phyloP scores from a whole-genome alignment of 768 basidiomycete genomes.

The Polyporus arcularius region DNA sequence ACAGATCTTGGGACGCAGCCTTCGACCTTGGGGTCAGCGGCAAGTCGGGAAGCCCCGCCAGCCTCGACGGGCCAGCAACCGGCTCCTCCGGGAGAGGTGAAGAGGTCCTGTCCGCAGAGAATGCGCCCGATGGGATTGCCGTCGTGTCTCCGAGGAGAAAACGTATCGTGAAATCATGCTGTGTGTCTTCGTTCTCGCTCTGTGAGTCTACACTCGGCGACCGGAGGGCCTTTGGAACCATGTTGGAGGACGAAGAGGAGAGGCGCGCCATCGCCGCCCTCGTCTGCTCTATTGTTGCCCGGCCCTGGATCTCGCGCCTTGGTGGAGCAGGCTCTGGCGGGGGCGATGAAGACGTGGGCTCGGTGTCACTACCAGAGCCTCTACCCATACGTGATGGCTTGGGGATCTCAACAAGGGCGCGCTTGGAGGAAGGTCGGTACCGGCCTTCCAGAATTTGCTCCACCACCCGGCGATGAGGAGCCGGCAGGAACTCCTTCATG shows the following conservation, averaged over 20 bases:
- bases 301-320: slow-evolving; percentile 10
- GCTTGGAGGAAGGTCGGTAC: slow-evolving; percentile 20
- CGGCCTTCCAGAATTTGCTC: slow-evolving; percentile 31
- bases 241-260: slow-evolving; percentile 22
- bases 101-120: slow-evolving; percentile 2
- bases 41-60: neutral
- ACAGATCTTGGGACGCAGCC: slow-evolving; percentile 8
- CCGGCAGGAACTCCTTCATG: slow-evolving; percentile 46
- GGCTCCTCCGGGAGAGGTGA: slow-evolving; percentile 8
- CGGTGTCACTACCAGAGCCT: neutral
- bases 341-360: neutral
- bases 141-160: slow-evolving; percentile 50
- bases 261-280: slow-evolving; percentile 20
- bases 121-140: slow-evolving; percentile 24
- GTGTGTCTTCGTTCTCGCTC: slow-evolving; percentile 40
- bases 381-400: neutral
- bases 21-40: slow-evolving; percentile 16
- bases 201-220: slow-evolving; percentile 43
- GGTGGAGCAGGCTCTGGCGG: neutral
- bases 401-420: slow-evolving; percentile 8
- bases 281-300: slow-evolving; percentile 20
- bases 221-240: slow-evolving; percentile 27
- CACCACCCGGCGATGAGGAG: slow-evolving; percentile 35
- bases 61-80: slow-evolving; percentile 7
- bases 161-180: slow-evolving; percentile 59